Evolutionary conservation across 1,284 basidiomycete species (phyloP).

Genomic region (Pterulicium gracile): DNA sequence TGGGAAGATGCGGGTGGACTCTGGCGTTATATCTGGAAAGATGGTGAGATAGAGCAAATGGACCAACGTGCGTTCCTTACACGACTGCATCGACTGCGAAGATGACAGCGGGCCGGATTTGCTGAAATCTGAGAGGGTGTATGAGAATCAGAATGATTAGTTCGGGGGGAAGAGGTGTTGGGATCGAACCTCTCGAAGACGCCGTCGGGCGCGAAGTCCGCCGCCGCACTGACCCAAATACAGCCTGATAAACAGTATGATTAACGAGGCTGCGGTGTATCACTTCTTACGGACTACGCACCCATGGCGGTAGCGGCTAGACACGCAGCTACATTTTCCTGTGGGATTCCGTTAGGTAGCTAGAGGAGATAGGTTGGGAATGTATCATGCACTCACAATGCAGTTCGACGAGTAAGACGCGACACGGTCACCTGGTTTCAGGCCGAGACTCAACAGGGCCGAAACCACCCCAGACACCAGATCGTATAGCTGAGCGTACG

Average conservation of each 20-base stretch:
- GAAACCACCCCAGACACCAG: slow-evolving; percentile 55
- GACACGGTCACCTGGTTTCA: slow-evolving; percentile 64
- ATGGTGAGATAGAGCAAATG: slow-evolving; percentile 1
- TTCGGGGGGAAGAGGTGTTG: slow-evolving; percentile 10
- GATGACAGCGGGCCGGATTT: slow-evolving; percentile 65
- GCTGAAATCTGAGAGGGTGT: slow-evolving; percentile 41
- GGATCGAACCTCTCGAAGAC: slow-evolving; percentile 60
- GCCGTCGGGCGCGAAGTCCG: slow-evolving; percentile 79
- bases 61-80: slow-evolving; percentile 22
- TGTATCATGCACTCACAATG: slow-evolving; percentile 37
- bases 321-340: slow-evolving; percentile 68
- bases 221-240: slow-evolving; percentile 81
- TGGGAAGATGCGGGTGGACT: slow-evolving; percentile 58
- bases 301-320: slow-evolving; percentile 67
- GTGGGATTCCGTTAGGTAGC: slow-evolving; percentile 3
- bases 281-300: slow-evolving; percentile 16
- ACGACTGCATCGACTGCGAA: slow-evolving; percentile 68
- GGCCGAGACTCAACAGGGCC: slow-evolving; percentile 47
- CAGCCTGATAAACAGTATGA: slow-evolving; percentile 29
- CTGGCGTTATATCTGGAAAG: slow-evolving; percentile 54
- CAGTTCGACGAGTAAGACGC: slow-evolving; percentile 78
- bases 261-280: too few species aligned
- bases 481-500: slow-evolving; percentile 51
- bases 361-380: slow-evolving; percentile 2
- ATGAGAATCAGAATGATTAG: slow-evolving; percentile 7